These are phyloP conservation scores for Sporothrix humicola DNA, from an alignment of 2,329 filamentous ascomycete species.

Conservation along the genomic window DNA sequence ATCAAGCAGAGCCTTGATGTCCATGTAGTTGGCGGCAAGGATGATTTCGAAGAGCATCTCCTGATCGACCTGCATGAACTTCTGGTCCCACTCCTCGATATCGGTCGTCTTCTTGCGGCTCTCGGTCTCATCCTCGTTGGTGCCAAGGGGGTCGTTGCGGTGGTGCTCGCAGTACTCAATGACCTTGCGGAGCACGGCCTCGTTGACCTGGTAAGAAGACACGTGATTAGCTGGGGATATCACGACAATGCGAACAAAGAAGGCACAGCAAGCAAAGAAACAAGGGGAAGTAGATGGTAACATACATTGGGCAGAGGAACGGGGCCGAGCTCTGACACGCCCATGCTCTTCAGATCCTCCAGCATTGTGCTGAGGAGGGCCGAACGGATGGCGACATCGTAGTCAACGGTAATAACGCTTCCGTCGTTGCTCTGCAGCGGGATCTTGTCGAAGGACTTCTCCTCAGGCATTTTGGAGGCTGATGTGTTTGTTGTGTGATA, in stretches of 20 bases:
- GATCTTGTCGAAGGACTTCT: constrained; percentile 49
- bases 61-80: constrained; percentile 99
- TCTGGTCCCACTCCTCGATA: constrained; percentile 99
- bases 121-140: constrained; percentile 87
- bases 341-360: constrained; percentile 74
- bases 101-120: constrained; percentile 98
- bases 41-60: constrained; percentile 99
- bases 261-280: constrained; percentile 2
- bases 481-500: neutral
- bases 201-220: constrained; percentile 71
- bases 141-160: constrained; percentile 81
- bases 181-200: constrained; percentile 91
- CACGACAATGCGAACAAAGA: too few relatives aligned
- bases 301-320: constrained; percentile 87
- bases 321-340: constrained; percentile 53
- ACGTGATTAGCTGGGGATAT: constrained; percentile 10
- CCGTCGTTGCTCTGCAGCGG: constrained; percentile 60
- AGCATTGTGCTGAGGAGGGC: constrained; percentile 98
- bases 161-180: constrained; percentile 98
- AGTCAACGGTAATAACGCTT: constrained; percentile 63
- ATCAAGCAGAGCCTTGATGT: constrained; percentile 97
- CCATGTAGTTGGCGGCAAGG: constrained; percentile 95
- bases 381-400: constrained; percentile 85
- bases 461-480: constrained; percentile 43
- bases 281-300: constrained; percentile 35